Percentiles rank a stretch among this genome's conserved stretches.
These are phyloP conservation scores for Yarrowia bubula DNA, from an alignment of 805 yeast species.

Conservation along the genomic window DNA sequence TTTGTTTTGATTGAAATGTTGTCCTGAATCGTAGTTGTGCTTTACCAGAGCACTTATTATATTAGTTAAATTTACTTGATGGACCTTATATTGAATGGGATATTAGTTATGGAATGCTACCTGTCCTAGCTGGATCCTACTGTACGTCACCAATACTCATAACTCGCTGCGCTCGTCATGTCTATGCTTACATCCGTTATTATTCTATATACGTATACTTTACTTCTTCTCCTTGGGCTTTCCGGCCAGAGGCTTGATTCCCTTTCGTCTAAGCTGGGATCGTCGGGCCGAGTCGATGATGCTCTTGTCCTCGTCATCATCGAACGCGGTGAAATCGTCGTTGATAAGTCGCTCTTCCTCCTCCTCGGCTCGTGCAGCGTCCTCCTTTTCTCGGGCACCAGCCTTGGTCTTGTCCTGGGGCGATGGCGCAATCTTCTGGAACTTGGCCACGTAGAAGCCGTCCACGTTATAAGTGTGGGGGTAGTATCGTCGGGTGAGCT, in stretches of 20 bases:
- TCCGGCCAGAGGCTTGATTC: constrained; percentile 34
- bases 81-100: no score
- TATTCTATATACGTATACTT: background rate
- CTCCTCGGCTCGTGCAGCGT: constrained; percentile 64
- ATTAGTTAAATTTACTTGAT: no score
- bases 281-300: constrained; percentile 59
- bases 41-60: no score
- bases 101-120: no score
- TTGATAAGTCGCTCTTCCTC: constrained; percentile 73
- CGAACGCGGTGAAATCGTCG: constrained; percentile 82
- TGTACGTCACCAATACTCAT: no score
- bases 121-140: no score
- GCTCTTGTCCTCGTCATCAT: constrained; percentile 69
- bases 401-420: constrained; percentile 82
- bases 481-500: constrained; percentile 88
- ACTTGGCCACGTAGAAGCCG: constrained; percentile 96
- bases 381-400: constrained; percentile 84
- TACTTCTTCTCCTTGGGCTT: constrained; percentile 1
- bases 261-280: constrained; percentile 39
- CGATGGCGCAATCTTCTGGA: constrained; percentile 84
- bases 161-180: no score
- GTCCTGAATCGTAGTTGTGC: no score
- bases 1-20: no score
- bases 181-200: no score
- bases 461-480: constrained; percentile 99